phyloP scores from a whole-genome alignment of 768 basidiomycete genomes.

The Podaxis mareebaensis region DNA sequence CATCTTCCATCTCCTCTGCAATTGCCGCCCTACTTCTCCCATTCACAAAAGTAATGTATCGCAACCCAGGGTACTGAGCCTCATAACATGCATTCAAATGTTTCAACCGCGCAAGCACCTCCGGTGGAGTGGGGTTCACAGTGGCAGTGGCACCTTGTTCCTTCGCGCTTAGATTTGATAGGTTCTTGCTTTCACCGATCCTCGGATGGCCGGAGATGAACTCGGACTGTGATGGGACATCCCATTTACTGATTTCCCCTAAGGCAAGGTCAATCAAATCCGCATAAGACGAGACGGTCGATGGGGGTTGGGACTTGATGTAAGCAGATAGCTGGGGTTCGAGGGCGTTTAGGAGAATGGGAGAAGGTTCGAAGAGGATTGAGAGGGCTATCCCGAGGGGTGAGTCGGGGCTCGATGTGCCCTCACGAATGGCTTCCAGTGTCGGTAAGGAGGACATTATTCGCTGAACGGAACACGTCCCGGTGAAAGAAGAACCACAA shows the following conservation, averaged over 20 bases:
- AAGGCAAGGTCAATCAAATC: constrained; percentile 59
- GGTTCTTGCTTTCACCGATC: constrained; percentile 79
- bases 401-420: constrained; percentile 32
- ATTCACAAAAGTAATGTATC: constrained; percentile 93
- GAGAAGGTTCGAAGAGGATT: constrained; percentile 65
- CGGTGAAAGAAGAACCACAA: background rate
- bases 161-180: constrained; percentile 73
- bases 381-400: constrained; percentile 36
- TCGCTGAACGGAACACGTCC: background rate
- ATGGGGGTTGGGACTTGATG: constrained; percentile 25
- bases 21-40: constrained; percentile 73
- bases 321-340: constrained; percentile 49
- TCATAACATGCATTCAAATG: constrained; percentile 84
- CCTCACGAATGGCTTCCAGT: constrained; percentile 32
- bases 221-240: constrained; percentile 44
- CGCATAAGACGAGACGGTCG: constrained; percentile 41
- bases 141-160: constrained; percentile 64
- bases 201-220: constrained; percentile 88
- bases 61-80: constrained; percentile 65
- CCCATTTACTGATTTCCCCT: constrained; percentile 53
- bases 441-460: constrained; percentile 34
- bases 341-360: constrained; percentile 51
- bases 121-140: constrained; percentile 61
- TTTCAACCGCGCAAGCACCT: constrained; percentile 68
- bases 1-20: constrained; percentile 77